Conservation (phyloP, 345 rosid genomes). For the Moricandia arvensis region DNA sequence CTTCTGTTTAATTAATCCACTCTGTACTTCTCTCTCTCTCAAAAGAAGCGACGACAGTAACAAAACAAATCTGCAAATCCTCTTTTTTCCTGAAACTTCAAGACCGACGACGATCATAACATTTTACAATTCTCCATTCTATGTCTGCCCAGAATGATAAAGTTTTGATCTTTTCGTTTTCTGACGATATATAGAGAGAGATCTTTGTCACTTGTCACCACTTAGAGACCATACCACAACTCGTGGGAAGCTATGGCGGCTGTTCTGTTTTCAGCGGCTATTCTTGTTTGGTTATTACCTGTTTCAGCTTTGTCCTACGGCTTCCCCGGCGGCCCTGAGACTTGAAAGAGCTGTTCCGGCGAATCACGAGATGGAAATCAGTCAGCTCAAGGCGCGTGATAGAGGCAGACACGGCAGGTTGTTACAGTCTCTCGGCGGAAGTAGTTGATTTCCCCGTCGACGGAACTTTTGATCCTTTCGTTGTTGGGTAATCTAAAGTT, state of each 20-base stretch:
- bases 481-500: conserved; percentile 63
- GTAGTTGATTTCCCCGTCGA: conserved; percentile 73
- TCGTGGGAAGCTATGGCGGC: conserved; percentile 14
- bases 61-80: neutral
- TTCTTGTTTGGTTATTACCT: conserved; percentile 19
- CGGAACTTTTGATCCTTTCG: conserved; percentile 80
- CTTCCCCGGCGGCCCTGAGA: conserved; percentile 60
- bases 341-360: conserved; percentile 61
- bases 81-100: neutral
- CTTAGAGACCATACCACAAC: neutral
- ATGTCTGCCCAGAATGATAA: neutral
- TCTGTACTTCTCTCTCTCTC: neutral
- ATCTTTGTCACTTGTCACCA: neutral
- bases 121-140: neutral
- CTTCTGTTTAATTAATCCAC: neutral
- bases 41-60: neutral
- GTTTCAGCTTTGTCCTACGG: conserved; percentile 38
- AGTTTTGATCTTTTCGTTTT: neutral
- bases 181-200: neutral
- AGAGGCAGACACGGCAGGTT: conserved; percentile 69
- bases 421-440: conserved; percentile 56
- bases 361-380: conserved; percentile 49
- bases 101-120: neutral
- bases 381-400: conserved; percentile 64
- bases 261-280: neutral